Evolutionary conservation across 164 flowering plant species (phyloP).

Genomic region (Magnolia officinalis): DNA sequence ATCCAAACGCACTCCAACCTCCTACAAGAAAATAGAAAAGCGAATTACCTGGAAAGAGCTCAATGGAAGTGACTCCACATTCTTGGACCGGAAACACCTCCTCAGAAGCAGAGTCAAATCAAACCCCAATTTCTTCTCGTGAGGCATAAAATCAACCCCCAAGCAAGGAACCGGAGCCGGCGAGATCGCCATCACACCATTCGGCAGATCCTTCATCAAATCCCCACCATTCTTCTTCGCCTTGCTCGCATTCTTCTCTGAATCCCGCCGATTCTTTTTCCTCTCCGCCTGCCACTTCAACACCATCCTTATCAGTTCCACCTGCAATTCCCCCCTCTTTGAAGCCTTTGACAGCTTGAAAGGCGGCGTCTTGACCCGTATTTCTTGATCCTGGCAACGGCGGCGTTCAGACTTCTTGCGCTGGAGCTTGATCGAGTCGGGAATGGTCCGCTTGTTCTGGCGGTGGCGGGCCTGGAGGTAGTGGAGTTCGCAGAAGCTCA

Average conservation of each 20-base stretch:
- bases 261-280: slow-evolving; percentile 25
- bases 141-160: slow-evolving; percentile 33
- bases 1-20: no score
- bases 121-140: slow-evolving; percentile 48
- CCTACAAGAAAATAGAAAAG: background rate
- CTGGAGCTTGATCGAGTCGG: slow-evolving; percentile 50
- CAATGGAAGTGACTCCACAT: slow-evolving; percentile 60
- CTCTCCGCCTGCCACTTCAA: slow-evolving; percentile 60
- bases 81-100: slow-evolving; percentile 71
- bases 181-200: slow-evolving; percentile 70
- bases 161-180: slow-evolving; percentile 17
- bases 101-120: slow-evolving; percentile 20
- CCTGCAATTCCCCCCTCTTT: slow-evolving; percentile 47
- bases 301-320: slow-evolving; percentile 57
- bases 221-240: slow-evolving; percentile 20
- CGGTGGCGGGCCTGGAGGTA: slow-evolving; percentile 50
- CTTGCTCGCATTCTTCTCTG: slow-evolving; percentile 10
- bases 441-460: slow-evolving; percentile 49
- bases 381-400: background rate
- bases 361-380: background rate
- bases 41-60: slow-evolving; percentile 55
- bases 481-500: slow-evolving; percentile 55
- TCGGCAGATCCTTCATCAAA: slow-evolving; percentile 55
- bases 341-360: slow-evolving; percentile 26
- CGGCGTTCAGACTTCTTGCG: slow-evolving; percentile 13